Evolutionary conservation across 1,284 basidiomycete species (phyloP), one percentile per base, ranked within the genome.

Genomic region (Ustilago cynodontis): DNA sequence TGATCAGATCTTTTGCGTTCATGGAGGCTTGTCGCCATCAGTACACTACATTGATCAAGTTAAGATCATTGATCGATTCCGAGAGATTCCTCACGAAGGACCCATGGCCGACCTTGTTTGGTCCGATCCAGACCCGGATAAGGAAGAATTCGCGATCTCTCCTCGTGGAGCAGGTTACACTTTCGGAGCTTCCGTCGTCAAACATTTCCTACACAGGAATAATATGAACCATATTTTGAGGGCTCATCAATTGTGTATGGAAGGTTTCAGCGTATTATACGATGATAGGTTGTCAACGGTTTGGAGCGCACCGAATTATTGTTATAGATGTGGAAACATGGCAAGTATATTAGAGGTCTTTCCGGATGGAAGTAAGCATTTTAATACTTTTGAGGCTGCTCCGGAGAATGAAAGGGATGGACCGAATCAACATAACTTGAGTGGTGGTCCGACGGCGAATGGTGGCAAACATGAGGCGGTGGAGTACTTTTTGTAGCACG

Each of bases 71-170:
- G 97, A 99, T 88, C 92, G 97, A 57, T 99, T 99, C 89, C 90
- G 96, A 93, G 97, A 99, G 88, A 98, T 99, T 71, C 97, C 97
- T 47, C 97, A 99, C 84, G 97, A 99, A 88, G 97, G 97, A 1
- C 96, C 97, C 5, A 99, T 99, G 95, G 96, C 96, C n/a, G 97
- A 99, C 89, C 90, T 99, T 26, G 97, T 99, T 2, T 99, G 97
- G 97, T 98, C 95, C 50, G 97, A 99, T 89, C 97, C 97, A 33
- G 97, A 99, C 88, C 92, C 94, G 50, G 96, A 98, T 86, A 98
- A 98, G 86, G 96, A 98, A 86, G 97, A 99, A 84, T 99, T 98
- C 86, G 96, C 96, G 45, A 98, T 99, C 87, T 97, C 94, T 65
- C 96, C 97, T 56, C 91, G 95, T 76, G 97, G 97, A 53, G 97